Evolutionary conservation across 352 stramenopile genomes (phyloP).

Genomic region (Elongisporangium anandrum): DNA sequence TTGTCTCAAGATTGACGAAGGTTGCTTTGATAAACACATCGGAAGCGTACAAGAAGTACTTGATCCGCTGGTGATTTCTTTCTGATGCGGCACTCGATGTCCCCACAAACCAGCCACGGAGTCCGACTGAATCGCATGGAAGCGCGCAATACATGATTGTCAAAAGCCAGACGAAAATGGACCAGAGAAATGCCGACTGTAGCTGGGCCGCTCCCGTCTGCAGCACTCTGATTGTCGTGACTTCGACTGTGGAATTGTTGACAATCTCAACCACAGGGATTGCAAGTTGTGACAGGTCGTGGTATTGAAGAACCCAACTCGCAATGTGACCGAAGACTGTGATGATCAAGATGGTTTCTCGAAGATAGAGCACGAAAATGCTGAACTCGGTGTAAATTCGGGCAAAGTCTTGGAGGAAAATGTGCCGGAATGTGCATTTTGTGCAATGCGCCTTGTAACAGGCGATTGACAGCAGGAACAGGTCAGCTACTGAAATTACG

Average conservation of each 20-base stretch:
- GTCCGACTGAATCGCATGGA: constrained; percentile 13
- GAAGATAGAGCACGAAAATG: constrained; percentile 38
- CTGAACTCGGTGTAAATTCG: constrained; percentile 36
- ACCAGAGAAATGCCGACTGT: constrained; percentile 27
- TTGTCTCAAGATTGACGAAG: constrained; percentile 18
- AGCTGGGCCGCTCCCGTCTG: constrained; percentile 18
- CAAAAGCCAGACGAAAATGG: constrained; percentile 22
- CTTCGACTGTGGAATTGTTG: constrained; percentile 1
- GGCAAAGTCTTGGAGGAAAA: constrained; percentile 37
- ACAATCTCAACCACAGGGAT: constrained; percentile 8
- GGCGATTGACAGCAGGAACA: constrained; percentile 13
- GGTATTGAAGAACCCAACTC: constrained; percentile 24
- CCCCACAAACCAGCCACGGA: constrained; percentile 16
- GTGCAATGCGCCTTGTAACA: constrained; percentile 20
- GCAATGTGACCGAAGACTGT: constrained; percentile 25
- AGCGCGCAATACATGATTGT: constrained; percentile 27
- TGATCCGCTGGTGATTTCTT: constrained; percentile 12
- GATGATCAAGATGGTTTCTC: constrained; percentile 20
- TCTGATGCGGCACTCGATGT: not conserved
- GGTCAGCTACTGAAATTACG: constrained; percentile 18
- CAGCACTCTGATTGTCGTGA: constrained; percentile 8
- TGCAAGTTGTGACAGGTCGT: constrained; percentile 6
- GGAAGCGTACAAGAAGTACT: constrained; percentile 37
- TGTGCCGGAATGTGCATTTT: constrained; percentile 20
- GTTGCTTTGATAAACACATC: constrained; percentile 29